These are phyloP conservation scores for Gillenia trifoliata DNA, from an alignment of 306 rosid genomes.

Conservation along the genomic window DNA sequence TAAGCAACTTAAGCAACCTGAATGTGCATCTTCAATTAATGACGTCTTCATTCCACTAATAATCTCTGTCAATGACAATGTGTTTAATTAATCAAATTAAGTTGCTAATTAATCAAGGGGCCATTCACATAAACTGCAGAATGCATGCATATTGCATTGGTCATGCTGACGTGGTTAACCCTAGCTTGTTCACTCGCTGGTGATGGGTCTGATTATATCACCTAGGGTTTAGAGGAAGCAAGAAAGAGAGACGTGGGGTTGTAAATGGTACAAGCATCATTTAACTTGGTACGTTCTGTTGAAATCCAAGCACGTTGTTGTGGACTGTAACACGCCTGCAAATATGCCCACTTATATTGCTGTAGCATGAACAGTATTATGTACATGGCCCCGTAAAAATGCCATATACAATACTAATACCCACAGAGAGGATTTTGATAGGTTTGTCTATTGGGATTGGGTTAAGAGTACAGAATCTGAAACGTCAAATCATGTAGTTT, in stretches of 20 bases:
- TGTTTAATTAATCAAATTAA: no score
- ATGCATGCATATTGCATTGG: background rate
- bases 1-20: background rate
- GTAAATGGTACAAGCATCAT: background rate
- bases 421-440: background rate
- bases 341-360: background rate
- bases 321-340: background rate
- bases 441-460: slow-evolving; percentile 31
- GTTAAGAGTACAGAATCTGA: slow-evolving; percentile 74
- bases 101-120: background rate
- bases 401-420: background rate
- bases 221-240: background rate
- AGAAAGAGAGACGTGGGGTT: background rate
- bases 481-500: slow-evolving; percentile 73
- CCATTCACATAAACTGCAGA: background rate
- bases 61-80: no score
- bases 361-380: background rate
- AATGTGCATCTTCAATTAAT: background rate
- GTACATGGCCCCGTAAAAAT: background rate
- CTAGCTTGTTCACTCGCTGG: background rate
- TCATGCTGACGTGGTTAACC: slow-evolving; percentile 17
- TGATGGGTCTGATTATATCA: background rate
- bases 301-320: background rate
- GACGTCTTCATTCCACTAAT: background rate
- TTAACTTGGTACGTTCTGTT: background rate